A percentile compares a stretch with the other conserved stretches of the same genome.
phyloP scores from a whole-genome alignment of 208 protist genomes.

The Trypanosomatidae sp. region DNA sequence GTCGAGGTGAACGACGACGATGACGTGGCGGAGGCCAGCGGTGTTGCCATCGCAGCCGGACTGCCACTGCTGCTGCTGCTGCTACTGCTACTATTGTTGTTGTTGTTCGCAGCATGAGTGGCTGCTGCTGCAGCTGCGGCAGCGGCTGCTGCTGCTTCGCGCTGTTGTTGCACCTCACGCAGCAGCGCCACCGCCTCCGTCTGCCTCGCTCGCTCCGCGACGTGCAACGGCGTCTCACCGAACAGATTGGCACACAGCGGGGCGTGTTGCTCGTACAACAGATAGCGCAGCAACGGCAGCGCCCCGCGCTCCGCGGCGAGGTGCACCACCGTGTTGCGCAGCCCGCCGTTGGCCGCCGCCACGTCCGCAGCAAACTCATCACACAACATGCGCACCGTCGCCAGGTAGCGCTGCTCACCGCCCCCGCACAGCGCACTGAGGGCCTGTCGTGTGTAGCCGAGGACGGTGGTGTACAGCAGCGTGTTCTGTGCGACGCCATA shows the following conservation, averaged over 20 bases:
- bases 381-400: conserved; percentile 31
- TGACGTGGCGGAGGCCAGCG: not conserved
- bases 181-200: conserved; percentile 4
- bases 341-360: conserved; percentile 23
- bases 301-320: conserved; percentile 12
- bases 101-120: too few relatives aligned
- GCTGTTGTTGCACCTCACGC: not conserved
- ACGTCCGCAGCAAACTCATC: conserved; percentile 50
- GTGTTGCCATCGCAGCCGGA: too few relatives aligned
- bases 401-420: conserved; percentile 8
- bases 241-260: conserved; percentile 10
- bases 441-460: not conserved
- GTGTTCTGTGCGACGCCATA: not conserved
- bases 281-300: conserved; percentile 16
- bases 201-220: conserved; percentile 9
- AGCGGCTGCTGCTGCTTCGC: not conserved
- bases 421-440: conserved; percentile 8
- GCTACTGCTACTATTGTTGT: too few relatives aligned
- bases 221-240: conserved; percentile 16
- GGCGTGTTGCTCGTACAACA: conserved; percentile 11
- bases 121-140: too few relatives aligned
- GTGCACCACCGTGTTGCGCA: conserved; percentile 34
- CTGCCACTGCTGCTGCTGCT: too few relatives aligned
- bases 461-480: not conserved
- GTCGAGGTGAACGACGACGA: not conserved